phyloP scores from a whole-genome alignment of 2,329 filamentous ascomycete species.

The Monilinia laxa region DNA sequence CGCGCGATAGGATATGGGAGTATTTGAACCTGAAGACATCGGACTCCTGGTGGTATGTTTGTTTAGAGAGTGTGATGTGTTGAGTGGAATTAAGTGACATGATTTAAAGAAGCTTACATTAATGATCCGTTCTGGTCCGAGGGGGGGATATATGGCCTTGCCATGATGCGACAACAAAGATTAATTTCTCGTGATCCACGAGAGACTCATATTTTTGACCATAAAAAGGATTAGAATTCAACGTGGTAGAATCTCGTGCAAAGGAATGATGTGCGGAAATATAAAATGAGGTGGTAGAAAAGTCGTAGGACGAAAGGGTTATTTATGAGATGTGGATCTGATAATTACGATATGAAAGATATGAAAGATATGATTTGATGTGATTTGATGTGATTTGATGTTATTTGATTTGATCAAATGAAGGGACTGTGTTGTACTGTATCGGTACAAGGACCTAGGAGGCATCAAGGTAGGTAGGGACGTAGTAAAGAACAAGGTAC shows the following conservation, averaged over 20 bases:
- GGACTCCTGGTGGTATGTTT: conserved; percentile 30
- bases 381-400: conserved; percentile 1
- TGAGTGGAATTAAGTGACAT: not conserved
- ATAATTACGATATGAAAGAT: too few relatives aligned
- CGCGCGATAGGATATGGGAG: conserved; percentile 61
- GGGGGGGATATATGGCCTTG: conserved; percentile 37
- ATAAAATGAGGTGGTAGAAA: not conserved
- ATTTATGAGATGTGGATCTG: not conserved
- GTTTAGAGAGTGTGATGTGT: conserved; percentile 15
- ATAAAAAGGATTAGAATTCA: not conserved
- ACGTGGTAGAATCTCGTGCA: not conserved
- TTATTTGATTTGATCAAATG: not conserved
- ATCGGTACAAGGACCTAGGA: too few relatives aligned
- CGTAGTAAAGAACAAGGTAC: too few relatives aligned
- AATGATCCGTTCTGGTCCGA: conserved; percentile 23
- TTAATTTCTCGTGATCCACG: conserved; percentile 22
- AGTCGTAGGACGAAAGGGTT: too few relatives aligned
- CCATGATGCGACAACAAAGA: conserved; percentile 34
- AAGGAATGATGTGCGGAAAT: not conserved
- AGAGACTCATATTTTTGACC: conserved; percentile 18
- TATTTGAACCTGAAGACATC: conserved; percentile 25
- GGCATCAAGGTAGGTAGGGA: too few relatives aligned
- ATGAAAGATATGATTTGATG: not conserved
- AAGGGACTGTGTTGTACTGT: too few relatives aligned
- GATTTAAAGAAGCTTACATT: conserved; percentile 8